Percentiles rank a stretch among this genome's conserved stretches.
phyloP scores from a whole-genome alignment of 805 yeast genomes.

The Yarrowia sp. region DNA sequence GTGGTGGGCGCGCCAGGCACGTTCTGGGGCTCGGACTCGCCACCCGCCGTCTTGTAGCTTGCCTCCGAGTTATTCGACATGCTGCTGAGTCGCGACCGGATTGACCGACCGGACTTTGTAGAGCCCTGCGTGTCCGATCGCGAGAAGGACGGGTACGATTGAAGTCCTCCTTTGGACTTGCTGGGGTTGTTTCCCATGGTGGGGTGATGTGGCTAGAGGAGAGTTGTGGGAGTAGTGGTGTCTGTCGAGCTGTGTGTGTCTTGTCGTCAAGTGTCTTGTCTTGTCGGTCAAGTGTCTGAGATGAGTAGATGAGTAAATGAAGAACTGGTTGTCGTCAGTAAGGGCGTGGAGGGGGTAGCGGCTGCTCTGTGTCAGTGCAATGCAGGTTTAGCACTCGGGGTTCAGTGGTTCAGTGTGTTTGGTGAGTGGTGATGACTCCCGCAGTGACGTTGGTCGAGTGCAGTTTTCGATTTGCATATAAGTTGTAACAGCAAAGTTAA shows the following conservation, averaged over 20 bases:
- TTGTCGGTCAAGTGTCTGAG: too few species aligned
- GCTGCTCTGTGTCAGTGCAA: background rate
- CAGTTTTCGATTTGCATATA: constrained; percentile 21
- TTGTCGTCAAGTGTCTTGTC: too few species aligned
- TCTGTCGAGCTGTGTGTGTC: too few species aligned
- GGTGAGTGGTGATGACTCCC: constrained; percentile 3
- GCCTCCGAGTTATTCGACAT: constrained; percentile 32
- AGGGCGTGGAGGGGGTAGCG: background rate
- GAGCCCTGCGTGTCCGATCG: constrained; percentile 45
- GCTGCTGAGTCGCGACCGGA: constrained; percentile 36
- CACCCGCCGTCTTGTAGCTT: constrained; percentile 31
- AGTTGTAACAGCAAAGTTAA: constrained; percentile 24
- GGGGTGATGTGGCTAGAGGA: background rate
- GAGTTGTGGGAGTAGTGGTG: background rate
- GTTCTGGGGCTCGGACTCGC: constrained; percentile 22
- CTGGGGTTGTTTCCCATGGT: constrained; percentile 43
- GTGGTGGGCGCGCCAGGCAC: constrained; percentile 9
- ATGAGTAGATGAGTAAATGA: too few species aligned
- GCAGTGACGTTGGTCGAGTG: constrained; percentile 22
- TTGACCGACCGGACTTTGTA: constrained; percentile 39
- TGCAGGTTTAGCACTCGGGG: background rate
- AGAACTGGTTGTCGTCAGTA: background rate
- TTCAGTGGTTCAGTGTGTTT: background rate
- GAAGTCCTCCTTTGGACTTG: constrained; percentile 37
- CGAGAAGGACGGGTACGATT: constrained; percentile 41